A percentile compares a stretch with the other conserved stretches of the same genome.
Evolutionary conservation across 805 yeast species (phyloP).

Genomic region (Candida adriatica): DNA sequence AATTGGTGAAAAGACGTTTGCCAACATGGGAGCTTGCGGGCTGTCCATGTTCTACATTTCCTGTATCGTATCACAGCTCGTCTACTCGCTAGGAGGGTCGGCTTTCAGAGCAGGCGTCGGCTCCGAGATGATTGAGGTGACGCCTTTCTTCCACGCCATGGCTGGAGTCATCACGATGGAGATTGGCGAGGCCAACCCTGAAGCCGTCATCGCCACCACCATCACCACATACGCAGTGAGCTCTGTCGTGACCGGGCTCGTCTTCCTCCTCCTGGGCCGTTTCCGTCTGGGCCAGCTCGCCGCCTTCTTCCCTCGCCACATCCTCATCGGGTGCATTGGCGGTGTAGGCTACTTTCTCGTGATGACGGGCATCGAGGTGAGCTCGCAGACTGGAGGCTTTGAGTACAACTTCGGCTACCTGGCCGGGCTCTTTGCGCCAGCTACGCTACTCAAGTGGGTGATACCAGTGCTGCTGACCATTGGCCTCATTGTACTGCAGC

Average conservation of each 20-base stretch:
- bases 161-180: constrained; percentile 60
- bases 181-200: constrained; percentile 43
- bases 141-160: constrained; percentile 96
- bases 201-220: constrained; percentile 73
- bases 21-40: constrained; percentile 80
- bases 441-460: constrained; percentile 55
- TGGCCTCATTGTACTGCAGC: constrained; percentile 55
- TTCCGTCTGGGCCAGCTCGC: constrained; percentile 78
- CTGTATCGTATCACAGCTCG: constrained; percentile 82
- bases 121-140: constrained; percentile 98
- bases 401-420: constrained; percentile 57
- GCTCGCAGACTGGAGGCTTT: constrained; percentile 72
- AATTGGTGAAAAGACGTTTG: constrained; percentile 69
- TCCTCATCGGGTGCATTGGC: constrained; percentile 94
- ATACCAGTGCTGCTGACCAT: constrained; percentile 62
- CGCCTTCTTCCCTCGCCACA: constrained; percentile 94
- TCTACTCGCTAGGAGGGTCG: constrained; percentile 86
- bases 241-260: constrained; percentile 79
- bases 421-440: constrained; percentile 34
- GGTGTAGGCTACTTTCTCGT: constrained; percentile 94
- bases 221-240: constrained; percentile 79
- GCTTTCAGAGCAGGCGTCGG: constrained; percentile 90
- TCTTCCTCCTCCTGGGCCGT: constrained; percentile 72
- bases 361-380: constrained; percentile 86
- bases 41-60: constrained; percentile 91